Conservation (phyloP, 768 basidiomycete species). For the Antrodiella citrinella region DNA sequence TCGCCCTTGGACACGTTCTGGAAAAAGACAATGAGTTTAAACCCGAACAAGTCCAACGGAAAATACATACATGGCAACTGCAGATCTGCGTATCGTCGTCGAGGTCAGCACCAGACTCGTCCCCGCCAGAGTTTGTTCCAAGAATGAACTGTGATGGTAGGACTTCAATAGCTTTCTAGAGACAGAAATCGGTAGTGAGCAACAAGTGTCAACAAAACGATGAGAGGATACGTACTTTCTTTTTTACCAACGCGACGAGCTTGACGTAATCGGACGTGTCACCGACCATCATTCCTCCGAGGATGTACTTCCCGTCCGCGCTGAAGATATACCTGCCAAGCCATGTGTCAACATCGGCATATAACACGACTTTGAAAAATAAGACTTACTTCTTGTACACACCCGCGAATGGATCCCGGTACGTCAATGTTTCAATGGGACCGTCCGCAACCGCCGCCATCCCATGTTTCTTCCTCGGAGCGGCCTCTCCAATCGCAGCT, state of each 20-base stretch:
- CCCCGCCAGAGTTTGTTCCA: conserved; percentile 40
- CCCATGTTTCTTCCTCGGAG: conserved; percentile 19
- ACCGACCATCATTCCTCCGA: conserved; percentile 80
- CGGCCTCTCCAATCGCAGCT: not conserved
- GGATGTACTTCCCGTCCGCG: conserved; percentile 58
- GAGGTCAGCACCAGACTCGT: conserved; percentile 54
- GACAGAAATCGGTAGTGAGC: not conserved
- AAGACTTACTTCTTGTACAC: conserved; percentile 55
- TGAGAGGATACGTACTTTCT: conserved; percentile 43
- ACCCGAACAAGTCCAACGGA: not conserved
- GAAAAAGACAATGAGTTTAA: not conserved
- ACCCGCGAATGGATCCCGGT: conserved; percentile 63
- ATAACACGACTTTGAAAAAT: not conserved
- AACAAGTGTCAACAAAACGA: not conserved
- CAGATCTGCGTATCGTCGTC: conserved; percentile 70
- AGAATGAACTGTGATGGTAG: conserved; percentile 62
- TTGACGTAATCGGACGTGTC: conserved; percentile 62
- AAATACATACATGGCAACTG: conserved; percentile 46
- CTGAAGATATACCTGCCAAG: conserved; percentile 51
- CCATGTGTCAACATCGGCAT: not conserved
- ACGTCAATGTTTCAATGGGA: conserved; percentile 52
- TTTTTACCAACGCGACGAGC: conserved; percentile 61
- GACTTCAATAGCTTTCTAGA: conserved; percentile 55
- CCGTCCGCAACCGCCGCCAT: conserved; percentile 23
- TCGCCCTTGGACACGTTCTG: conserved; percentile 59